A percentile compares a stretch with the other conserved stretches of the same genome.
phyloP scores from a whole-genome alignment of 345 rosid genomes.

The Xanthoceras sorbifolium region DNA sequence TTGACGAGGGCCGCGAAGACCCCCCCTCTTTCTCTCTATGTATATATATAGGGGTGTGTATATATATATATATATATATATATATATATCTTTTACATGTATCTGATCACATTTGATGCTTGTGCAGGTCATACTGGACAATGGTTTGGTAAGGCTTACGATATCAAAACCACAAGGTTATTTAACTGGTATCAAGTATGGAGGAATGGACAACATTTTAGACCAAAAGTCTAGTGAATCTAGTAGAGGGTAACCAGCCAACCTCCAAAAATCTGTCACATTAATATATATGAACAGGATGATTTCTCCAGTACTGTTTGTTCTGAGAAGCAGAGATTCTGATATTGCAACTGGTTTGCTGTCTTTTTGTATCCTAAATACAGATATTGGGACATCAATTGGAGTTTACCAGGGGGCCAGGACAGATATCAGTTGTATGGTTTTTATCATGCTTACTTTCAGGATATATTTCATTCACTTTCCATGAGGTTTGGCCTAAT shows the following conservation, averaged over 20 bases:
- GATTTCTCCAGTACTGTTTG: too few relatives aligned
- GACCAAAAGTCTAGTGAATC: conserved; percentile 35
- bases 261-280: conserved; percentile 7
- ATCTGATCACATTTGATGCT: not conserved
- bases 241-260: conserved; percentile 37
- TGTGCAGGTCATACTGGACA: conserved; percentile 31
- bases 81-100: too few relatives aligned
- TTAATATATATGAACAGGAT: too few relatives aligned
- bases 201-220: conserved; percentile 40
- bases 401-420: conserved; percentile 34
- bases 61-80: too few relatives aligned
- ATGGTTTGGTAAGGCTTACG: conserved; percentile 33
- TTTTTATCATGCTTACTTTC: not conserved
- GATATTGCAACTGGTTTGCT: not conserved
- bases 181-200: conserved; percentile 34
- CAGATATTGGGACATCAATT: conserved; percentile 45
- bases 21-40: not conserved
- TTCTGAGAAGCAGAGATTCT: not conserved
- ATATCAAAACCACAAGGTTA: conserved; percentile 34
- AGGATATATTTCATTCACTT: not conserved
- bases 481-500: too few relatives aligned
- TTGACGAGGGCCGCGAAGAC: not conserved
- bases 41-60: too few relatives aligned
- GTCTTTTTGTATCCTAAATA: not conserved
- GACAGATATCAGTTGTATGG: conserved; percentile 33